Evolutionary conservation across 768 basidiomycete genomes (phyloP).

Genomic region (Chiua virens): DNA sequence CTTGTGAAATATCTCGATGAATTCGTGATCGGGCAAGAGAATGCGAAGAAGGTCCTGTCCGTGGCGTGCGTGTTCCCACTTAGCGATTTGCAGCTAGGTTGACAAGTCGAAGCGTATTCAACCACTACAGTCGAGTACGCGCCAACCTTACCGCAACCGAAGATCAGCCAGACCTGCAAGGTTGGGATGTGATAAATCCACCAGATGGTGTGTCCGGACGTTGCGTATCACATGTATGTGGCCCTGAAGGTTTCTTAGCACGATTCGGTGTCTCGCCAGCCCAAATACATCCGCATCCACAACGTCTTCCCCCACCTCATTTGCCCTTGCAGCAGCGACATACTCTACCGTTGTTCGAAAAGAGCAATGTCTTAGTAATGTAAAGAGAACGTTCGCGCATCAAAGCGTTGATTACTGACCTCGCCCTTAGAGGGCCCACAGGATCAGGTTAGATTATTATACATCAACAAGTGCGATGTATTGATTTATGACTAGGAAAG

Average conservation of each 20-base stretch:
- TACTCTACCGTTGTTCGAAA: constrained; percentile 71
- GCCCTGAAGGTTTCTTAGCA: constrained; percentile 23
- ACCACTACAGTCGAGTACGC: constrained; percentile 88
- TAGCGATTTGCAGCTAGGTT: constrained; percentile 1
- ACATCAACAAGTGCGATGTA: constrained; percentile 7
- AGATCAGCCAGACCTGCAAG: constrained; percentile 30
- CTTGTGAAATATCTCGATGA: constrained; percentile 84
- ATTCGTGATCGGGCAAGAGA: constrained; percentile 89
- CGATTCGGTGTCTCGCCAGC: constrained; percentile 51
- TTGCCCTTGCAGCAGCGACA: constrained; percentile 42
- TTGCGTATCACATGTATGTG: neutral
- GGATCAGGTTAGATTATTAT: constrained; percentile 64
- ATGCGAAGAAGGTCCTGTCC: constrained; percentile 89
- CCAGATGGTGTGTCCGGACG: constrained; percentile 30
- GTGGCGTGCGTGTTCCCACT: constrained; percentile 72
- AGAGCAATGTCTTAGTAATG: constrained; percentile 95
- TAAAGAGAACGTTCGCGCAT: constrained; percentile 36
- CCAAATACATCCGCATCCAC: constrained; percentile 59
- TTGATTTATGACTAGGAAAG: constrained; percentile 56
- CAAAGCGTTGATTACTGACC: constrained; percentile 7
- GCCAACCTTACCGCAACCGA: constrained; percentile 60
- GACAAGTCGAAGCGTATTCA: constrained; percentile 68
- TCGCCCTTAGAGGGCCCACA: constrained; percentile 65
- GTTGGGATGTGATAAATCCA: constrained; percentile 26
- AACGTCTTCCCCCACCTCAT: constrained; percentile 36